phyloP scores from a whole-genome alignment of 768 basidiomycete species.

The Paxillus ammoniavirescens region DNA sequence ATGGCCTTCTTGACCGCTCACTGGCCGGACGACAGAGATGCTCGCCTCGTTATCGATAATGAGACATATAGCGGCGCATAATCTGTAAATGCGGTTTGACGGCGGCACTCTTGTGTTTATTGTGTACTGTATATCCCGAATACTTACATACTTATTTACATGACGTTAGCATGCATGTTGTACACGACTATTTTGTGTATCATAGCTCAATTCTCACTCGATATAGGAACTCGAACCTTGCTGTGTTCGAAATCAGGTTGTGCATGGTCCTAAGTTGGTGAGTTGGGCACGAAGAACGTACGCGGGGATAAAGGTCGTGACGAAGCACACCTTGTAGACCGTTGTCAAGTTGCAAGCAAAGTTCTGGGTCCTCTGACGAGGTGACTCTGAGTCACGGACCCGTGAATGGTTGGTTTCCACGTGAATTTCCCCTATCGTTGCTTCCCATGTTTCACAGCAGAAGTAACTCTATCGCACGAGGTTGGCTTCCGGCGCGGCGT shows the following conservation, averaged over 20 bases:
- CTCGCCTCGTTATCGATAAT: slow-evolving; percentile 62
- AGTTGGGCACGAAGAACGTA: background rate
- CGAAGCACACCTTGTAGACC: background rate
- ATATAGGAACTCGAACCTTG: background rate
- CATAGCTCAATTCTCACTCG: slow-evolving; percentile 1
- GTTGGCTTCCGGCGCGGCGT: background rate
- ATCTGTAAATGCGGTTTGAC: slow-evolving; percentile 30
- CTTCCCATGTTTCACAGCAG: background rate
- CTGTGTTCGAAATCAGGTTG: background rate
- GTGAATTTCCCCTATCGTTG: slow-evolving; percentile 1
- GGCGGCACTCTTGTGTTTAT: background rate
- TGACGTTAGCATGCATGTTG: background rate
- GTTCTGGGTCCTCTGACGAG: no score
- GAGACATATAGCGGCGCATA: slow-evolving; percentile 55
- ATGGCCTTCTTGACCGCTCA: slow-evolving; percentile 12
- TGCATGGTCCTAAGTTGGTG: background rate
- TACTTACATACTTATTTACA: background rate
- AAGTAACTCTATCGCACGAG: slow-evolving; percentile 19
- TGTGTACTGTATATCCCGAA: slow-evolving; percentile 10
- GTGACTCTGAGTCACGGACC: no score
- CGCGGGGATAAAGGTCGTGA: background rate
- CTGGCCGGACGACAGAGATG: slow-evolving; percentile 42
- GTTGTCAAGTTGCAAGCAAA: background rate
- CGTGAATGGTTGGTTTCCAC: background rate
- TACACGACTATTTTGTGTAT: slow-evolving; percentile 13